Evolutionary conservation across 148 eudicot species (phyloP).

Genomic region (Dianthus caryophyllus): DNA sequence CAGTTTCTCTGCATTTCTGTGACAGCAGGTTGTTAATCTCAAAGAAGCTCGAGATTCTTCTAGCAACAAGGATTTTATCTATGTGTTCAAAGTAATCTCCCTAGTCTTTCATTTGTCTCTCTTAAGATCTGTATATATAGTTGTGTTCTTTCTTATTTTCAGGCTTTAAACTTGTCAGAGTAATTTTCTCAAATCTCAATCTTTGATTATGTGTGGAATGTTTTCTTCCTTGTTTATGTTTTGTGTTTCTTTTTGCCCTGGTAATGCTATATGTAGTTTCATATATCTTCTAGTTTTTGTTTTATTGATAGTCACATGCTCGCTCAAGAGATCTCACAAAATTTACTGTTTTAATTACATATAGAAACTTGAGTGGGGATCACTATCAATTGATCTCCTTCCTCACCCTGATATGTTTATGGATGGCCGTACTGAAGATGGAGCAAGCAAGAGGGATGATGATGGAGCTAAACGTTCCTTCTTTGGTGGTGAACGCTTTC

Average conservation of each 20-base stretch:
- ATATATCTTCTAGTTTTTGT: constrained; percentile 1
- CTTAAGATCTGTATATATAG: not conserved
- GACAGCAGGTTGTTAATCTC: constrained; percentile 74
- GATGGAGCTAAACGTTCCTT: constrained; percentile 92
- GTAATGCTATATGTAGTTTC: not conserved
- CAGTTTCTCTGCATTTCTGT: constrained; percentile 21
- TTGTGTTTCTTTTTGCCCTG: constrained; percentile 8
- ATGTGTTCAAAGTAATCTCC: constrained; percentile 75
- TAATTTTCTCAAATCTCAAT: not conserved
- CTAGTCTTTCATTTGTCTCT: constrained; percentile 3
- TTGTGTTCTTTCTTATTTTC: not conserved
- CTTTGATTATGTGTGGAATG: not conserved
- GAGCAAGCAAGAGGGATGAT: constrained; percentile 65
- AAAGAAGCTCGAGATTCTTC: constrained; percentile 95
- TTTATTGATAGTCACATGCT: not conserved
- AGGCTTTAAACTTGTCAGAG: not conserved
- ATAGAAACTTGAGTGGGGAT: constrained; percentile 97
- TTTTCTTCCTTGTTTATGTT: not conserved
- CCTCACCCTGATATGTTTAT: constrained; percentile 99
- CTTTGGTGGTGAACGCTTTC: constrained; percentile 95
- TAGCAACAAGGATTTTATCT: constrained; percentile 68
- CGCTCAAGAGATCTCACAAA: constrained; percentile 7
- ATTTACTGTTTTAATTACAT: constrained; percentile 15
- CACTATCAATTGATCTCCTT: constrained; percentile 82
- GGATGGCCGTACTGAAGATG: constrained; percentile 56